Conservation (phyloP, 768 basidiomycete genomes). For the Pleurotus salmoneostramineus region DNA sequence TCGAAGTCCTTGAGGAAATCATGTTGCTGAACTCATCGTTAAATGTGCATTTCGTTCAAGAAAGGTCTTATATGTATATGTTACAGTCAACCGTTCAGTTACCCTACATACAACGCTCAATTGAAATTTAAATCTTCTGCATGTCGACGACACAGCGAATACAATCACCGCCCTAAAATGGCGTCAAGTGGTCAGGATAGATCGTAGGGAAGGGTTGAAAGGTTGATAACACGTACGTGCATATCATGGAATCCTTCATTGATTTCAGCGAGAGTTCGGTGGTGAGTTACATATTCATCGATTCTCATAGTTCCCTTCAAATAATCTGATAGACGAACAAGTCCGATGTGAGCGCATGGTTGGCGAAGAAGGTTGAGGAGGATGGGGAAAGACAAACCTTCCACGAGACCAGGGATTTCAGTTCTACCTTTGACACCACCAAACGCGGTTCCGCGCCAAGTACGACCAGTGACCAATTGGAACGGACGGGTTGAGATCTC, state of each 20-base stretch:
- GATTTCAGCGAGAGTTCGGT: constrained; percentile 67
- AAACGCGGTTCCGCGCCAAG: constrained; percentile 94
- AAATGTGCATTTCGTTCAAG: too few species aligned
- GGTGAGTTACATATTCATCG: constrained; percentile 95
- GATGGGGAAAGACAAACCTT: constrained; percentile 46
- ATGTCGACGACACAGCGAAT: constrained; percentile 96
- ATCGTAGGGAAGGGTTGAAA: too few species aligned
- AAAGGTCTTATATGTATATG: too few species aligned
- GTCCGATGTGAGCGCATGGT: background rate
- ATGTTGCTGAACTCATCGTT: too few species aligned
- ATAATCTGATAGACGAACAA: constrained; percentile 55
- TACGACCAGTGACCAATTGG: constrained; percentile 67
- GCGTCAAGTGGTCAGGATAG: background rate
- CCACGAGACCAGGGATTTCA: constrained; percentile 90
- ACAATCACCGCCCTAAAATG: constrained; percentile 68
- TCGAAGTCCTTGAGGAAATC: too few species aligned
- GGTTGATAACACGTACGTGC: constrained; percentile 96
- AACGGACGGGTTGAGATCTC: constrained; percentile 89
- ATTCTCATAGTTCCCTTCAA: constrained; percentile 79
- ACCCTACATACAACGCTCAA: too few species aligned
- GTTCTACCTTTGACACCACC: constrained; percentile 98
- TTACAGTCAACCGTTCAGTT: too few species aligned
- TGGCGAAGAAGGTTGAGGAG: background rate
- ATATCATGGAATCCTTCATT: constrained; percentile 92
- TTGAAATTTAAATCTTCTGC: constrained; percentile 27